Conservation (phyloP, 1,284 basidiomycete genomes). For the Microbotryum saponariae region DNA sequence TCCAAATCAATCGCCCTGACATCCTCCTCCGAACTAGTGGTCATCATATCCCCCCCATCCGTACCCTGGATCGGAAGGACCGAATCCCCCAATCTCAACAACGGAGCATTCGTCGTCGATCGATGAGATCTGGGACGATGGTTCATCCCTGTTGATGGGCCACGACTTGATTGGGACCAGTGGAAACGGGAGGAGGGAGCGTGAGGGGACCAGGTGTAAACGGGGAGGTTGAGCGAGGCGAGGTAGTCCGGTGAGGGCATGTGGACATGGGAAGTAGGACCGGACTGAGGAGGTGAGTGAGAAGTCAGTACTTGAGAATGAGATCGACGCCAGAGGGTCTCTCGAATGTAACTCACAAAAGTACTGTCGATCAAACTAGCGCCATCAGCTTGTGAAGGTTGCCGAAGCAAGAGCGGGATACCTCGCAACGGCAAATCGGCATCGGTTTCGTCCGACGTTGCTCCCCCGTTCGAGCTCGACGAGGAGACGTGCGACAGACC, state of each 20-base stretch:
- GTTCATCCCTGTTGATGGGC: no score
- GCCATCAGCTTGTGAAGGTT: background rate
- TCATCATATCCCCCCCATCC: no score
- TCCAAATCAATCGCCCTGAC: conserved; percentile 1
- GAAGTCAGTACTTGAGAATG: background rate
- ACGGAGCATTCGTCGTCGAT: no score
- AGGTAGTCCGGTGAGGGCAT: conserved; percentile 24
- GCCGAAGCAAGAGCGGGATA: background rate
- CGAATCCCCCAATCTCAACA: no score
- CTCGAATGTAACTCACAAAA: background rate
- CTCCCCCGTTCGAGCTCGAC: background rate
- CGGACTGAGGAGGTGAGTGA: background rate
- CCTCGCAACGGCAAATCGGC: background rate
- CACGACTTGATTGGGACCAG: no score
- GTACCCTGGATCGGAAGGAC: no score
- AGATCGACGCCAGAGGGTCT: background rate
- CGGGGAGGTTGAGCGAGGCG: conserved; percentile 22
- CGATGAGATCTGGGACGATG: no score
- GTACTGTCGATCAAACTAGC: background rate
- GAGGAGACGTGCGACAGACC: background rate
- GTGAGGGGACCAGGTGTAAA: conserved; percentile 24
- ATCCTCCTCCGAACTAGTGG: background rate
- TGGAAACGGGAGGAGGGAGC: background rate
- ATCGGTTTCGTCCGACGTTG: background rate
- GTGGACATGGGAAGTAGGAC: background rate